Base-by-base conservation (phyloP, 352 stramenopile genomes). In the Globisporangium rhizosaccharum region DNA sequence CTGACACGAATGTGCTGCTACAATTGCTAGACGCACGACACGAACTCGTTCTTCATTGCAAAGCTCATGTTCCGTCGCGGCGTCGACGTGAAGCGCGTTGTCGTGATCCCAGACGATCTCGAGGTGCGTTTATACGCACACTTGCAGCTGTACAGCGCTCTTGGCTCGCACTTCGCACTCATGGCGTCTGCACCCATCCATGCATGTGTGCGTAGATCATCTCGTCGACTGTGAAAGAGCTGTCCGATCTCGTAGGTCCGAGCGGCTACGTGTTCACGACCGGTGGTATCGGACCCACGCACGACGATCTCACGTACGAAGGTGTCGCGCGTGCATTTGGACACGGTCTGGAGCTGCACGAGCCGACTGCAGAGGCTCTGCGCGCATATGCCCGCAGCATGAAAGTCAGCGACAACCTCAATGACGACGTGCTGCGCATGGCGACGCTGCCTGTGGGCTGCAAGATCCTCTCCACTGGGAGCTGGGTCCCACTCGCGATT, bases 271-370 rank as follows among this genome's bases (percentile, higher is more conserved):
- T 94, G n/a, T 78, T 94, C 70, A 92, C 85, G 17, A 92, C 85
- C 11, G 85, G 85, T 57, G 85, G 85, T n/a, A 92, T 94, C 39
- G 85, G 85, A 4, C 85, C 83, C 12, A 94, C 85, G 14, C 85
- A 94, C 51, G 85, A 94, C 65, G 85, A 94, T 61, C 90, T 94
- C 68, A 94, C 85, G 12, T 95, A 95, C 62, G 79, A 92, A 60
- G 83, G 79, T 61, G 79, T 92, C 60, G 82, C 88, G 58, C 48
- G 65, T 63, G 85, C 85, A 14, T 94, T 94, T 67, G 74, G 79
- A 28, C 73, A 65, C 28, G 75, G 75, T 12, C 64, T 94, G 14
- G 76, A 87, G 60, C 59, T 89, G 2, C 82, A 94, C 52, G 62
- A 90, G 62, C 66, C 74, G 12, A 94, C 82, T 4, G 51, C 85